Evolutionary conservation across 2,329 filamentous ascomycete species (phyloP).

Genomic region (Apiospora kogelbergensis): DNA sequence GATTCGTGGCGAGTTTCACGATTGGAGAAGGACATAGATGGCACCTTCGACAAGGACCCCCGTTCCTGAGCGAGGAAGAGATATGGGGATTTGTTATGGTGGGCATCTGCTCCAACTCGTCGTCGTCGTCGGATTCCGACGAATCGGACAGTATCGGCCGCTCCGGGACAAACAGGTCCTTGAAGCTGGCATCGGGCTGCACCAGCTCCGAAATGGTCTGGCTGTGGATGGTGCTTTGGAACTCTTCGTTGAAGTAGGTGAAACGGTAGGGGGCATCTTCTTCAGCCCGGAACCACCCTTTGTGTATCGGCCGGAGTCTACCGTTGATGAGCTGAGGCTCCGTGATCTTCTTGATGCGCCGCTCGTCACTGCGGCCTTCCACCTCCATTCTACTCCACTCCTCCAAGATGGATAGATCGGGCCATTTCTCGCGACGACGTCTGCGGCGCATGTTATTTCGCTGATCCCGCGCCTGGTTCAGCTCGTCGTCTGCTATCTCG

Average conservation of each 20-base stretch:
- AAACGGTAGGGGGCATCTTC: slow-evolving; percentile 93
- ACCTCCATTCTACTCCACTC: slow-evolving; percentile 92
- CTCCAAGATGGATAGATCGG: slow-evolving; percentile 78
- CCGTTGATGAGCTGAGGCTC: slow-evolving; percentile 93
- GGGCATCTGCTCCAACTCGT: slow-evolving; percentile 43
- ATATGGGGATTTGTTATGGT: slow-evolving; percentile 6
- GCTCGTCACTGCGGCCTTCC: slow-evolving; percentile 78
- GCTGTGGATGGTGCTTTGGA: slow-evolving; percentile 93
- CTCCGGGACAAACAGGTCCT: slow-evolving; percentile 87
- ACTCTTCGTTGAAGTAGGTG: slow-evolving; percentile 98
- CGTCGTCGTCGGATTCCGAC: slow-evolving; percentile 60
- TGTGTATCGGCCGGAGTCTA: slow-evolving; percentile 76
- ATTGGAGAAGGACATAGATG: slow-evolving; percentile 40
- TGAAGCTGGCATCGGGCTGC: slow-evolving; percentile 80
- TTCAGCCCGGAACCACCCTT: slow-evolving; percentile 81
- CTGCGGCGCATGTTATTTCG: slow-evolving; percentile 38
- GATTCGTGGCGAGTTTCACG: slow-evolving; percentile 26
- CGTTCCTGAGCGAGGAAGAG: slow-evolving; percentile 31
- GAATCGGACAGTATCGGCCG: slow-evolving; percentile 74
- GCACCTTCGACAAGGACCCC: slow-evolving; percentile 36
- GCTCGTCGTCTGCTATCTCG: slow-evolving; percentile 78
- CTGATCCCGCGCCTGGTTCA: slow-evolving; percentile 46
- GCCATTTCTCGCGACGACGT: slow-evolving; percentile 75
- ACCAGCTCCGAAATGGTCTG: slow-evolving; percentile 92
- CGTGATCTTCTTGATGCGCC: slow-evolving; percentile 85